phyloP scores from a whole-genome alignment of 2,329 filamentous ascomycete genomes.

The Aspergillus ochraceoroseus region DNA sequence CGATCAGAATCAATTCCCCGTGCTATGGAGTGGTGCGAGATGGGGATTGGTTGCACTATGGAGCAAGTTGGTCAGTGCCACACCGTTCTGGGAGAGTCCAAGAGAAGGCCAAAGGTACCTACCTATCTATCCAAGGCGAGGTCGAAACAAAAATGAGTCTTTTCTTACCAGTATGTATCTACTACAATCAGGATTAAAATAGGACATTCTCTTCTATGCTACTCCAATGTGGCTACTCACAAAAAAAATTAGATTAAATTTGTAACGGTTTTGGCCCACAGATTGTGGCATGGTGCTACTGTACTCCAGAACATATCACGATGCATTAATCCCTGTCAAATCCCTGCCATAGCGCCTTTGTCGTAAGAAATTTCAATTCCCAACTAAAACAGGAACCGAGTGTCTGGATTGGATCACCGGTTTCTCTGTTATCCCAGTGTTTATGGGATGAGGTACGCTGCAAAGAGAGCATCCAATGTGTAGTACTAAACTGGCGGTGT shows the following conservation, averaged over 20 bases:
- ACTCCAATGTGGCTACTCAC: too few species aligned
- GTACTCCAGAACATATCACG: slow-evolving; percentile 9
- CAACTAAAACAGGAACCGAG: slow-evolving; percentile 11
- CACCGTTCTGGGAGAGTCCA: neutral
- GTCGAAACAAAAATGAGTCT: too few species aligned
- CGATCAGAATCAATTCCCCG: slow-evolving; percentile 16
- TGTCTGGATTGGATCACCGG: neutral
- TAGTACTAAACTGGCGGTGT: too few species aligned
- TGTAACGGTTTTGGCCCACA: slow-evolving; percentile 20
- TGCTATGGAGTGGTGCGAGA: neutral
- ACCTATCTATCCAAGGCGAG: slow-evolving; percentile 4
- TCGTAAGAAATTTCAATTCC: neutral
- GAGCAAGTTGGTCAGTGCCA: slow-evolving; percentile 8
- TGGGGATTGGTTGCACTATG: slow-evolving; percentile 8
- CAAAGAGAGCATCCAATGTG: too few species aligned
- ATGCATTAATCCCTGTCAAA: slow-evolving; percentile 8
- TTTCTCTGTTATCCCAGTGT: too few species aligned
- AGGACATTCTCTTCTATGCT: too few species aligned
- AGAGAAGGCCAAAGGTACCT: slow-evolving; percentile 2
- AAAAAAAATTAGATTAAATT: slow-evolving; percentile 10
- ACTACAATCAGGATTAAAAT: too few species aligned
- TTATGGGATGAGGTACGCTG: too few species aligned
- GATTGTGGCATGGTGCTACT: slow-evolving; percentile 17
- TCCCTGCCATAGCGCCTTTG: slow-evolving; percentile 2
- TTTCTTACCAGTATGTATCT: too few species aligned